phyloP scores from a whole-genome alignment of 768 basidiomycete species.

The Punctularia strigosozonata region DNA sequence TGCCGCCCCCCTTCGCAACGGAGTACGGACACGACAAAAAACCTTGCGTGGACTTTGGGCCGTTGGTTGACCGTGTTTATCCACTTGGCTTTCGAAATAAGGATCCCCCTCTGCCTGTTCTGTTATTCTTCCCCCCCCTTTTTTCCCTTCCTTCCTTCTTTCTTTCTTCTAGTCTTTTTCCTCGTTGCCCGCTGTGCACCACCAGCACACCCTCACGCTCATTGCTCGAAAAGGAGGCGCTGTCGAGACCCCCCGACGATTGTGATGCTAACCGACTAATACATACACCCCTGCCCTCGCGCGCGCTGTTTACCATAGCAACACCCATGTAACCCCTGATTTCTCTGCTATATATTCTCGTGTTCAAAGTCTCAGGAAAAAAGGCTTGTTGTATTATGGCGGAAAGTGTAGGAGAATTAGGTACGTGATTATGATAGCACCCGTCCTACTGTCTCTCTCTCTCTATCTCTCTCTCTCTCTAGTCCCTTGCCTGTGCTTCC shows the following conservation, averaged over 20 bases:
- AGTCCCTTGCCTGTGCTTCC: background rate
- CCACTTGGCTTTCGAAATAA: conserved; percentile 23
- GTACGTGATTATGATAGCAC: background rate
- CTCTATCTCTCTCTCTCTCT: background rate
- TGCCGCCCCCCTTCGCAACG: too few species aligned
- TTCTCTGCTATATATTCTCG: too few species aligned
- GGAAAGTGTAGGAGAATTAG: background rate
- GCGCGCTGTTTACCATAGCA: background rate
- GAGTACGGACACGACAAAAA: too few species aligned
- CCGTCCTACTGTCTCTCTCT: too few species aligned
- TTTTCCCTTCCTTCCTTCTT: conserved; percentile 16
- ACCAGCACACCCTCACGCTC: conserved; percentile 1
- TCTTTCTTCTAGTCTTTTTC: conserved; percentile 19
- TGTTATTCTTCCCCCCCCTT: conserved; percentile 9
- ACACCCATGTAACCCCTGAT: background rate
- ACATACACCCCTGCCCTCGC: background rate
- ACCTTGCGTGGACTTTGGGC: conserved; percentile 45
- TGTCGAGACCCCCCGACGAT: background rate
- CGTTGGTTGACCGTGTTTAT: conserved; percentile 54
- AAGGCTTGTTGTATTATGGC: background rate
- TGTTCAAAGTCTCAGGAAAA: background rate
- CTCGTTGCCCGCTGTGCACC: conserved; percentile 20
- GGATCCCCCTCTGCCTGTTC: background rate
- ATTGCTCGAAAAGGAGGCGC: background rate
- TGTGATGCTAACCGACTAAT: background rate